These are phyloP conservation scores for Rugonectria rugulosa DNA, from an alignment of 2,329 filamentous ascomycete species.

Conservation along the genomic window DNA sequence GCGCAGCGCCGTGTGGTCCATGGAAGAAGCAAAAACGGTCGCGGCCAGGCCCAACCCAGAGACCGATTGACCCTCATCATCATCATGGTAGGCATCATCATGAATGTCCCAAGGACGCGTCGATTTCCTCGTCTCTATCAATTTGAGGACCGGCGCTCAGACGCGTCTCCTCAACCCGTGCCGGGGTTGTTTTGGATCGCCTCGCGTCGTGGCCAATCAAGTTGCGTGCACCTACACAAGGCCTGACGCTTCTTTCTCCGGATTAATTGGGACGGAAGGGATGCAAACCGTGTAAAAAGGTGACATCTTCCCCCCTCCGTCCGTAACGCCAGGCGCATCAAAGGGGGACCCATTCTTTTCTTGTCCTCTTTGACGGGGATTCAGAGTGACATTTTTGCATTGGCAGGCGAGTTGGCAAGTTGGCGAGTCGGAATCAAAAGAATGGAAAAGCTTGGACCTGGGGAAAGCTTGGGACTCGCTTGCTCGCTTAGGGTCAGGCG, in stretches of 20 bases:
- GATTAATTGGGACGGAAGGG: constrained; percentile 10
- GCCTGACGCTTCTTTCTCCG: constrained; percentile 17
- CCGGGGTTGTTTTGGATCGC: constrained; percentile 16
- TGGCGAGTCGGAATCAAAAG: too few species aligned
- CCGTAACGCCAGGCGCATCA: too few species aligned
- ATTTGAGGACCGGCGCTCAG: too few species aligned
- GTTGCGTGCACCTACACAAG: neutral
- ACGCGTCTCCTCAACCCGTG: constrained; percentile 4
- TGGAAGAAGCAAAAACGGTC: neutral
- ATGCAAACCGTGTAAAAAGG: neutral
- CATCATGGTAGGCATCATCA: neutral
- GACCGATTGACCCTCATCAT: too few species aligned
- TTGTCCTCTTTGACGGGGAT: too few species aligned
- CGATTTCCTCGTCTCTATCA: neutral
- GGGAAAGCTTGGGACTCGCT: too few species aligned
- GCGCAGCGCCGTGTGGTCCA: neutral
- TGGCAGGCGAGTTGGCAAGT: too few species aligned
- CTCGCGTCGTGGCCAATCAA: constrained; percentile 18
- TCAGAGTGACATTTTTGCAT: too few species aligned
- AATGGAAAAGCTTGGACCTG: too few species aligned
- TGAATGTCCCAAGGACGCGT: neutral
- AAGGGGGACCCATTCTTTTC: too few species aligned
- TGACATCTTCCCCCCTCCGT: neutral
- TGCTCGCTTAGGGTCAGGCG: neutral
- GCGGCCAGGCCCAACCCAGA: neutral